phyloP scores from a whole-genome alignment of 805 yeast species.

The Metschnikowia kofuensis region DNA sequence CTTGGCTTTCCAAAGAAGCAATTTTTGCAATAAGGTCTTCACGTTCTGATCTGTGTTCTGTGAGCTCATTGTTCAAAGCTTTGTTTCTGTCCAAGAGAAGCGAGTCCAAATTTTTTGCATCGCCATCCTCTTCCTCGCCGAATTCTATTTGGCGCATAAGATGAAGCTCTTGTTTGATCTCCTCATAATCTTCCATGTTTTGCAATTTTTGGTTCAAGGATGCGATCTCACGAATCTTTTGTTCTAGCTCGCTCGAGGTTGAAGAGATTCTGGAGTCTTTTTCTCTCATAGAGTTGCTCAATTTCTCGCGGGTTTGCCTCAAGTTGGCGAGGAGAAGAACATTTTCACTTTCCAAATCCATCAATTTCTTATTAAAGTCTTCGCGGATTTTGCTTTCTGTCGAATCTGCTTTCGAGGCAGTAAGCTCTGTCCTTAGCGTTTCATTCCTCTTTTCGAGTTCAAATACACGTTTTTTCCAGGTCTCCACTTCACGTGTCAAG shows the following conservation, averaged over 20 bases:
- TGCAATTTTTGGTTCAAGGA: slow-evolving; percentile 48
- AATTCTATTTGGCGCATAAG: slow-evolving; percentile 74
- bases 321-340: slow-evolving; percentile 56
- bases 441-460: slow-evolving; percentile 79
- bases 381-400: slow-evolving; percentile 39
- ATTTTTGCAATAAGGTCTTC: slow-evolving; percentile 44
- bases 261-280: slow-evolving; percentile 34
- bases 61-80: slow-evolving; percentile 66
- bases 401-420: slow-evolving; percentile 49
- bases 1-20: slow-evolving; percentile 35
- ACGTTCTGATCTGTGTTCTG: slow-evolving; percentile 59
- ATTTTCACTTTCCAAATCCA: slow-evolving; percentile 67
- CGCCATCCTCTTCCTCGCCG: slow-evolving; percentile 45
- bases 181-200: slow-evolving; percentile 69
- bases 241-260: slow-evolving; percentile 44
- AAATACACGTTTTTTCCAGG: slow-evolving; percentile 60
- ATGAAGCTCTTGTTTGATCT: slow-evolving; percentile 70
- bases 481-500: slow-evolving; percentile 71
- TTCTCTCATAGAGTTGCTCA: slow-evolving; percentile 21
- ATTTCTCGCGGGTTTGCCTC: slow-evolving; percentile 44
- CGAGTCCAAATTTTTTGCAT: slow-evolving; percentile 45
- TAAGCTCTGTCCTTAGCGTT: slow-evolving; percentile 63
- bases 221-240: slow-evolving; percentile 49
- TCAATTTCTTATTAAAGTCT: slow-evolving; percentile 43
- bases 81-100: slow-evolving; percentile 68